Conservation (phyloP, 495 filamentous ascomycete species). For the Aspergillus affinis region DNA sequence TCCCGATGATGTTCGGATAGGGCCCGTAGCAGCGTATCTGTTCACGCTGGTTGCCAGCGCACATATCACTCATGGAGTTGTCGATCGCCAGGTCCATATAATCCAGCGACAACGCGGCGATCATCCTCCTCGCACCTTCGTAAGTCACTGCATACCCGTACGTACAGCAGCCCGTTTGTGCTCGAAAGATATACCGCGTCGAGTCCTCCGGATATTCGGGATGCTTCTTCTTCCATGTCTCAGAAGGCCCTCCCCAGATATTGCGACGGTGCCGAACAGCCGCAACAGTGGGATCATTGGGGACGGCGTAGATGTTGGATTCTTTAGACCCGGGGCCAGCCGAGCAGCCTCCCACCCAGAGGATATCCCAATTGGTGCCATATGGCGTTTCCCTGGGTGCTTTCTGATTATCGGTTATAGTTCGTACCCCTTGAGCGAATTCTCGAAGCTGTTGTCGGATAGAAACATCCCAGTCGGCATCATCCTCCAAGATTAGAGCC, state of each 20-base stretch:
- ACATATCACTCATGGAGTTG: slow-evolving; percentile 29
- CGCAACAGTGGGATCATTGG: slow-evolving; percentile 30
- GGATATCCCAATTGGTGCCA: slow-evolving; percentile 57
- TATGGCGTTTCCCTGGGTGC: slow-evolving; percentile 46
- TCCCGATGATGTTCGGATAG: slow-evolving; percentile 30
- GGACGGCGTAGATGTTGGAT: slow-evolving; percentile 29
- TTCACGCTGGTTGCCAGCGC: slow-evolving; percentile 19
- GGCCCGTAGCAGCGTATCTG: slow-evolving; percentile 31
- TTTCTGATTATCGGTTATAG: slow-evolving; percentile 26
- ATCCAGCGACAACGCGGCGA: slow-evolving; percentile 35
- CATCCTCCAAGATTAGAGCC: slow-evolving; percentile 58
- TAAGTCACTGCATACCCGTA: slow-evolving; percentile 54
- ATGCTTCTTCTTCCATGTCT: slow-evolving; percentile 20
- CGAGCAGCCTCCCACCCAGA: slow-evolving; percentile 57
- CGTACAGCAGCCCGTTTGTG: slow-evolving; percentile 27
- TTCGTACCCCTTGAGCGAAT: slow-evolving; percentile 37
- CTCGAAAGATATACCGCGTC: slow-evolving; percentile 32
- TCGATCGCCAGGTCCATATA: slow-evolving; percentile 26
- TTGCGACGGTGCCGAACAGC: slow-evolving; percentile 14
- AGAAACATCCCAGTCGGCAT: slow-evolving; percentile 57
- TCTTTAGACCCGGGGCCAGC: slow-evolving; percentile 24
- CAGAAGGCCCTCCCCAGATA: slow-evolving; percentile 21
- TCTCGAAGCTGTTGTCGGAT: slow-evolving; percentile 51
- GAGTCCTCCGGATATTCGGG: slow-evolving; percentile 27
- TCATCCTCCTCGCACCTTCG: slow-evolving; percentile 51